Percentiles rank a stretch among this genome's conserved stretches.
Evolutionary conservation across 768 basidiomycete species (phyloP).

Genomic region (Cyclocybe cylindracea): DNA sequence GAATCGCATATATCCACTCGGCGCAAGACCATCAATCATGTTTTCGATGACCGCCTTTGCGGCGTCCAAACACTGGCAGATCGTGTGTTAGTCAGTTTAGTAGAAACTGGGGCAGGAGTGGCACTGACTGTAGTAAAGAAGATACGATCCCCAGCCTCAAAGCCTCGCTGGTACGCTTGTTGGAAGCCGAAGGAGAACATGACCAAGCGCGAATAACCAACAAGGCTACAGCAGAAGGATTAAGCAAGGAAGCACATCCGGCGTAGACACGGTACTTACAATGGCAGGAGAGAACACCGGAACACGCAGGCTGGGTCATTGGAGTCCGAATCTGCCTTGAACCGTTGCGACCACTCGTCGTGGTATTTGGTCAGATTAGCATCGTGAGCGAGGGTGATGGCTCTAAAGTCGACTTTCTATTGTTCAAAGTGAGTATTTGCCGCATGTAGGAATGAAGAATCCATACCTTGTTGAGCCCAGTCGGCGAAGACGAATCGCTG

Average conservation of each 20-base stretch:
- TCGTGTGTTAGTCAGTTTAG: not conserved
- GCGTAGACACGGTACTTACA: constrained; percentile 47
- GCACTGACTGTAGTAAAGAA: constrained; percentile 65
- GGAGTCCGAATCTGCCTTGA: constrained; percentile 59
- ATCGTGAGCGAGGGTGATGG: constrained; percentile 64
- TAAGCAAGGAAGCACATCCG: not conserved
- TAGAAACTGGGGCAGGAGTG: not conserved
- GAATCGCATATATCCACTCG: constrained; percentile 76
- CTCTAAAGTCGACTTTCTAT: constrained; percentile 68
- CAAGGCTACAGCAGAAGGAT: constrained; percentile 48
- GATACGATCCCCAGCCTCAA: constrained; percentile 59
- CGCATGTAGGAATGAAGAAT: not conserved
- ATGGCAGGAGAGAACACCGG: constrained; percentile 69
- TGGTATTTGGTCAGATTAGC: constrained; percentile 54
- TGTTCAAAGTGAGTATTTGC: constrained; percentile 5
- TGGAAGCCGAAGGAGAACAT: constrained; percentile 90
- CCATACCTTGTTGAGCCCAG: constrained; percentile 68
- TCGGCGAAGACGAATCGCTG: constrained; percentile 65
- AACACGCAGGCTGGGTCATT: constrained; percentile 58
- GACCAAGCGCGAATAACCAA: constrained; percentile 76
- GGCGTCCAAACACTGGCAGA: constrained; percentile 61
- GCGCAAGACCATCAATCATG: constrained; percentile 65
- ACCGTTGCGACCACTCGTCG: constrained; percentile 67
- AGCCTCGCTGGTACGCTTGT: constrained; percentile 73
- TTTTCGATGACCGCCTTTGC: constrained; percentile 67